Evolutionary conservation across 2,329 filamentous ascomycete genomes (phyloP).

Genomic region (Curvularia sp.): DNA sequence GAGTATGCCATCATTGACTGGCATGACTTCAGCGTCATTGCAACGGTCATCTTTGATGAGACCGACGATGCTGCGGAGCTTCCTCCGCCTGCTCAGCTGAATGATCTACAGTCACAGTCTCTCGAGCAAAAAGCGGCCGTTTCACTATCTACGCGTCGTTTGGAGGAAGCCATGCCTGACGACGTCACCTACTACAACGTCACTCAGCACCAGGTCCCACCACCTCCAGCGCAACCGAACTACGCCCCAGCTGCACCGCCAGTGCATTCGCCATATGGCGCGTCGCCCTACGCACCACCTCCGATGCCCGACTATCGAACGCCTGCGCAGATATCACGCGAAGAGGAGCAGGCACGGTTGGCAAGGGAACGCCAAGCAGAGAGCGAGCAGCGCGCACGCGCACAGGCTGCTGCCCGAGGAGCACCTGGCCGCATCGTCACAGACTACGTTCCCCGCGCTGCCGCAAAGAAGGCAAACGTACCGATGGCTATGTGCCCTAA

Average conservation of each 20-base stretch:
- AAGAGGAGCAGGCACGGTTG: constrained; percentile 49
- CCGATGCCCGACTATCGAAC: constrained; percentile 40
- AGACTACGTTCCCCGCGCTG: constrained; percentile 88
- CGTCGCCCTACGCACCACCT: constrained; percentile 32
- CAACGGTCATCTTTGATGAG: constrained; percentile 91
- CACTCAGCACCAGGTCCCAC: constrained; percentile 39
- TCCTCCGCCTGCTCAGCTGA: constrained; percentile 85
- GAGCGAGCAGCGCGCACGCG: constrained; percentile 72
- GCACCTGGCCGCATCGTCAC: constrained; percentile 80
- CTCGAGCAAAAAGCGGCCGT: constrained; percentile 94
- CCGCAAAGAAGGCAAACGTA: constrained; percentile 69
- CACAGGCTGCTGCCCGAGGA: constrained; percentile 77
- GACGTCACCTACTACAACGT: constrained; percentile 60
- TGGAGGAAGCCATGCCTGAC: constrained; percentile 93
- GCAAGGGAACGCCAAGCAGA: constrained; percentile 53
- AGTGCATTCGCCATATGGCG: constrained; percentile 37
- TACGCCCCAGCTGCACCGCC: constrained; percentile 41
- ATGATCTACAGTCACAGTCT: constrained; percentile 91
- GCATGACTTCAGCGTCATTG: constrained; percentile 96
- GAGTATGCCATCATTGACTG: constrained; percentile 90
- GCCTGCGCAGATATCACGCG: constrained; percentile 43
- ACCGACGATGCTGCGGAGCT: constrained; percentile 85
- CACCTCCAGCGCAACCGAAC: constrained; percentile 38
- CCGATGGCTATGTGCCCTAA: constrained; percentile 85
- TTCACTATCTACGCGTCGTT: constrained; percentile 81